Base-by-base conservation (phyloP, 2,329 filamentous ascomycete genomes). In the Trichoderma atroviride region DNA sequence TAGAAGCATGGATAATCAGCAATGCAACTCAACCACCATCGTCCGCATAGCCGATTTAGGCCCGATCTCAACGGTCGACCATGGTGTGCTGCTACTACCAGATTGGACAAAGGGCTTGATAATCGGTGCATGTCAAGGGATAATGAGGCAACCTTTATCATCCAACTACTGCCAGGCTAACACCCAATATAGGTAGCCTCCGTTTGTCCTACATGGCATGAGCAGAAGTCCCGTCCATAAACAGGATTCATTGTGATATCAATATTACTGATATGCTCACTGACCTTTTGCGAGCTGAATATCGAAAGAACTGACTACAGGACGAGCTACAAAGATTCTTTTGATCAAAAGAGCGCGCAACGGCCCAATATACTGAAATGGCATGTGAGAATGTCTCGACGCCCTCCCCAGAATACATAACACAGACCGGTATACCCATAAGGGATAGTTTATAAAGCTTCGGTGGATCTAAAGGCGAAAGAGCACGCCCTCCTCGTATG, bases 361-460 rank as follows among this genome's bases (percentile, higher is more conserved):
- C 62, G 62, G 62, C 62, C 40, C 52, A 65, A 31, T 65, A 14
- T 65, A 65, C 62, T 16, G 35, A 65, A 47, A 16, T n/a, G 62
- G 52, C 56, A 65, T 65, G 62, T 65, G 35, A 57, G 40, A 33
- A 57, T 24, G 52, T 62, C 35, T 62, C 35, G 43, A 43, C 22
- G 52, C 27, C 24, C 22, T 43, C 40, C 19, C 19, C 6, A 55
- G 35, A 56, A 7, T 47, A 57, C 31, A 33, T 35, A 43, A 57
- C 1, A 10, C 5, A 65, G 16, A 35, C 22, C 50, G 10, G n/a
- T 56, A 37, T 47, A 57, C 62, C 27, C 7, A 31, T 56, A 13
- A 24, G 37, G 47, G 24, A 29, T 22, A n/a, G 47, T 40, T n/a
- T 2, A 33, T 16, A 57, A 19, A 43, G 3, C 19, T 5, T 50